Percentiles rank a stretch among this genome's conserved stretches.
Conservation (phyloP, 805 yeast genomes). For the Candida ovalis region DNA sequence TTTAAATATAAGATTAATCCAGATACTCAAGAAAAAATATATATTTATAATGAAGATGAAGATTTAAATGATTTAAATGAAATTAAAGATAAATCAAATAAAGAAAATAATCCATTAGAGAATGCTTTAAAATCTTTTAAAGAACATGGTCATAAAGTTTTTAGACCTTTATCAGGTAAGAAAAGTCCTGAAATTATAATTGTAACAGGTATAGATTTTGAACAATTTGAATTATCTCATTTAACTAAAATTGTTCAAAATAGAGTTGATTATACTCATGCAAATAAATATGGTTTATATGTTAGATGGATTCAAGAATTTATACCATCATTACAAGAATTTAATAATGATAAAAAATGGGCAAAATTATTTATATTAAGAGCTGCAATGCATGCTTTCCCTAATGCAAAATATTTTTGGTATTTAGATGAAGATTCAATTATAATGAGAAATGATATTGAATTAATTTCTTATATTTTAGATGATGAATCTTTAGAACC, state of each 20-base stretch:
- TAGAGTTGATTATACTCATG: slow-evolving; percentile 83
- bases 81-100: slow-evolving; percentile 43
- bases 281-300: slow-evolving; percentile 77
- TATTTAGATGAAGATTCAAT: slow-evolving; percentile 75
- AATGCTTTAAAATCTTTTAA: slow-evolving; percentile 57
- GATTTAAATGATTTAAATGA: slow-evolving; percentile 35
- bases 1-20: slow-evolving; percentile 46
- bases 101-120: slow-evolving; percentile 37
- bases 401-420: slow-evolving; percentile 89
- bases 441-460: slow-evolving; percentile 66
- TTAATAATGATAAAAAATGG: slow-evolving; percentile 53
- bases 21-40: slow-evolving; percentile 34
- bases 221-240: slow-evolving; percentile 54
- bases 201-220: slow-evolving; percentile 78
- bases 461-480: slow-evolving; percentile 57
- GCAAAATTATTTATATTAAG: slow-evolving; percentile 59
- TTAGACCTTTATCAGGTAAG: slow-evolving; percentile 31
- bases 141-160: slow-evolving; percentile 61
- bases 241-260: slow-evolving; percentile 74
- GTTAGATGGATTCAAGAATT: slow-evolving; percentile 86
- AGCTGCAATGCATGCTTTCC: slow-evolving; percentile 93
- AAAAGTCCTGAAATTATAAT: slow-evolving; percentile 63
- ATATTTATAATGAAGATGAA: slow-evolving; percentile 43
- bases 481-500: slow-evolving; percentile 58
- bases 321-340: slow-evolving; percentile 50